These are phyloP conservation scores for Ceratocystis diversiconidia DNA, from an alignment of 2,329 filamentous ascomycete genomes.

Conservation along the genomic window DNA sequence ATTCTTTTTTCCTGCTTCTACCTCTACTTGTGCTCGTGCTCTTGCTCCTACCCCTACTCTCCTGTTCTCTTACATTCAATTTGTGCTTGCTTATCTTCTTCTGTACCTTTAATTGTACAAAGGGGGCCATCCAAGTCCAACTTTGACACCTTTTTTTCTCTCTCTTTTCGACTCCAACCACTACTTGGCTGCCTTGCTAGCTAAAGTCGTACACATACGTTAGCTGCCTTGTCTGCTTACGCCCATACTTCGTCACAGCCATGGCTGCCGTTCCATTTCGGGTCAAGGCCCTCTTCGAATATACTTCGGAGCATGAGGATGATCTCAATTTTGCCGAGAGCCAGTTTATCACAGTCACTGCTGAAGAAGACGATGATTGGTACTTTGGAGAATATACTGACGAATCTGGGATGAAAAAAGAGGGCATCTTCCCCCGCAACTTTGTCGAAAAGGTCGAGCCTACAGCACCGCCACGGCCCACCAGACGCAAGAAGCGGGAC, in stretches of 20 bases:
- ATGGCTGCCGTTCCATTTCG: constrained; percentile 48
- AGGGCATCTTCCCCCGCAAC: constrained; percentile 88
- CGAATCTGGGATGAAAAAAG: constrained; percentile 55
- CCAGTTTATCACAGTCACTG: constrained; percentile 87
- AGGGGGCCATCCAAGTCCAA: not conserved
- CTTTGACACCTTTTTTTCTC: not conserved
- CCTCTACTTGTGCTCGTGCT: not conserved
- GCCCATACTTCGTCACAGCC: constrained; percentile 6
- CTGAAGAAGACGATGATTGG: constrained; percentile 88
- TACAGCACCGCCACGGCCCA: constrained; percentile 71
- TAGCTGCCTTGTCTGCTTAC: not conserved
- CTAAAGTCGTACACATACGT: not conserved
- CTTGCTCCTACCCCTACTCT: not conserved
- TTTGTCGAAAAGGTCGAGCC: constrained; percentile 97
- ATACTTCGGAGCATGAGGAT: constrained; percentile 83
- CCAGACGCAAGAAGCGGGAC: constrained; percentile 59
- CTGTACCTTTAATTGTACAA: not conserved
- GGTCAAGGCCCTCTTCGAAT: constrained; percentile 93
- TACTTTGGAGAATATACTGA: constrained; percentile 79
- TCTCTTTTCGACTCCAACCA: not conserved
- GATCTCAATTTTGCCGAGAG: constrained; percentile 76
- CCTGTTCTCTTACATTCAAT: not conserved
- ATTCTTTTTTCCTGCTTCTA: not conserved
- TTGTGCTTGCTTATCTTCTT: not conserved
- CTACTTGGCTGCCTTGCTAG: not conserved